Conservation (phyloP, 768 basidiomycete species). For the Auriscalpium vulgare region DNA sequence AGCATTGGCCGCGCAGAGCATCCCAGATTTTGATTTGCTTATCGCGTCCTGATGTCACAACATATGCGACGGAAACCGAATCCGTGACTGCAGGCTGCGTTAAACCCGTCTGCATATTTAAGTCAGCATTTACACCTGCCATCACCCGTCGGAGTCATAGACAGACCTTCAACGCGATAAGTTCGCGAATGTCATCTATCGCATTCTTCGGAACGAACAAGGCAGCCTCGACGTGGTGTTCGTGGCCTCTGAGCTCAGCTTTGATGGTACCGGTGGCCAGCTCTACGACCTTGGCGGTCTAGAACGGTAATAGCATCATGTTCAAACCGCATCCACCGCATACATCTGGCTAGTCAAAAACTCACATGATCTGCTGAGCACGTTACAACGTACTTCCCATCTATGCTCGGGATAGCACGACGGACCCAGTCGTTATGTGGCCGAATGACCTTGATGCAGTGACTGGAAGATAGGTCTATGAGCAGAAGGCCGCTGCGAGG, state of each 20-base stretch:
- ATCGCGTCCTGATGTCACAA: conserved; percentile 46
- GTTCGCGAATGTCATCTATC: conserved; percentile 38
- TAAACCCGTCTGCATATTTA: conserved; percentile 14
- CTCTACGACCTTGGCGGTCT: conserved; percentile 50
- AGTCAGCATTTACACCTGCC: background rate
- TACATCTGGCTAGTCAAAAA: background rate
- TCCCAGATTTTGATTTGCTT: conserved; percentile 52
- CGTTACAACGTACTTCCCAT: conserved; percentile 40
- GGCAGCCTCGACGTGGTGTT: conserved; percentile 44
- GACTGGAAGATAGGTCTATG: conserved; percentile 23
- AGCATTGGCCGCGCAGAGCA: conserved; percentile 36
- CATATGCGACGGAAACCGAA: conserved; percentile 29
- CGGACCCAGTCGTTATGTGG: conserved; percentile 52
- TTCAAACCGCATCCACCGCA: background rate
- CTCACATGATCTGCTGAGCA: conserved; percentile 49
- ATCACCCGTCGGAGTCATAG: background rate
- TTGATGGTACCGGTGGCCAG: conserved; percentile 40
- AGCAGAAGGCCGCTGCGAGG: background rate
- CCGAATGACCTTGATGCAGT: conserved; percentile 41
- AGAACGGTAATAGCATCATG: background rate
- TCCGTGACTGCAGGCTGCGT: conserved; percentile 24
- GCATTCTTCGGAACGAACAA: conserved; percentile 39
- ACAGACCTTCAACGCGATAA: conserved; percentile 37
- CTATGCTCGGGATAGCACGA: conserved; percentile 24
- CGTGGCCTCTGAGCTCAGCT: conserved; percentile 46